phyloP scores from a whole-genome alignment of 495 filamentous ascomycete species.

The Glonium stellatum region DNA sequence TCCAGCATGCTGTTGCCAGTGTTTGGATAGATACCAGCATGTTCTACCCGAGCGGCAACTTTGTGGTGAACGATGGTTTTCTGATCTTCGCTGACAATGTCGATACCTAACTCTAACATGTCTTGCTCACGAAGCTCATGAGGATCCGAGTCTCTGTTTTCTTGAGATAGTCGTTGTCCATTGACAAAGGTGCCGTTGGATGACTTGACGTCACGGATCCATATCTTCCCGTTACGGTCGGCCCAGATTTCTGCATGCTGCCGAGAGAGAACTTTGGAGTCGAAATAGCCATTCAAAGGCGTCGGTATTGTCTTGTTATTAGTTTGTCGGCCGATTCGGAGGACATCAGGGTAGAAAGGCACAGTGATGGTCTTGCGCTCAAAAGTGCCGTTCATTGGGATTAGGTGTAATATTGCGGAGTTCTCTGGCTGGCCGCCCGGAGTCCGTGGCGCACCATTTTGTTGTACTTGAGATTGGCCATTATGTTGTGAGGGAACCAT shows the following conservation, averaged over 20 bases:
- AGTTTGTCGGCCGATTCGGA: slow-evolving; percentile 92
- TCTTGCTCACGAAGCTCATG: slow-evolving; percentile 84
- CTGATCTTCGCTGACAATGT: slow-evolving; percentile 97
- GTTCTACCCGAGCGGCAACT: slow-evolving; percentile 90
- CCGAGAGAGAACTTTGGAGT: slow-evolving; percentile 92
- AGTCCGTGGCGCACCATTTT: slow-evolving; percentile 58
- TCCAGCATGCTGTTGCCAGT: slow-evolving; percentile 63
- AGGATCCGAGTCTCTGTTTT: slow-evolving; percentile 91
- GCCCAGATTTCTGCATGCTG: slow-evolving; percentile 98
- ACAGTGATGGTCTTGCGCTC: slow-evolving; percentile 93
- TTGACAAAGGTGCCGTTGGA: slow-evolving; percentile 99
- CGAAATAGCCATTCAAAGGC: slow-evolving; percentile 85
- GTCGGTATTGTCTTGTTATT: slow-evolving; percentile 93
- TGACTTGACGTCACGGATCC: slow-evolving; percentile 94
- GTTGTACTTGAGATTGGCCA: slow-evolving; percentile 48
- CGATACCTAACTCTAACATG: slow-evolving; percentile 87
- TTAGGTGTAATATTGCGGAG: slow-evolving; percentile 69
- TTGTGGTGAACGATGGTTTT: slow-evolving; percentile 98
- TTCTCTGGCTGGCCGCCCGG: slow-evolving; percentile 48
- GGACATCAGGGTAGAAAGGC: slow-evolving; percentile 77
- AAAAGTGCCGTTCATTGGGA: slow-evolving; percentile 89
- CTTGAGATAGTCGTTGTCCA: slow-evolving; percentile 76
- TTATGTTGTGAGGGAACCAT: slow-evolving; percentile 68
- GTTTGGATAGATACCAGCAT: slow-evolving; percentile 70
- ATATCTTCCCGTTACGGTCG: slow-evolving; percentile 80